Conservation (phyloP, 345 rosid species). For the Salix dunnii region DNA sequence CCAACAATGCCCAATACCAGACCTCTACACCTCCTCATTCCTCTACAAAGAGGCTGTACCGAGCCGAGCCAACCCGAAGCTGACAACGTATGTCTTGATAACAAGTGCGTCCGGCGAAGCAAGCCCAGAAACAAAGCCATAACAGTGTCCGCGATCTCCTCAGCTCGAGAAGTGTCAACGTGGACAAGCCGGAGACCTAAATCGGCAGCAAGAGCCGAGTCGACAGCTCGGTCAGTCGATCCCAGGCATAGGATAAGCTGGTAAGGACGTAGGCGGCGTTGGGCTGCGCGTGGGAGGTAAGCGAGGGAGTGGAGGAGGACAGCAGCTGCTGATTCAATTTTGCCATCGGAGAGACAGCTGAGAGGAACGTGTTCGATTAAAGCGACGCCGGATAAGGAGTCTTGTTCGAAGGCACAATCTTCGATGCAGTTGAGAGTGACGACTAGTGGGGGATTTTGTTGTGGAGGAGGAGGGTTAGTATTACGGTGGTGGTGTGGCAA, state of each 20-base stretch:
- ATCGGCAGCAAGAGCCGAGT: slow-evolving; percentile 87
- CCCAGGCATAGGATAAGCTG: slow-evolving; percentile 97
- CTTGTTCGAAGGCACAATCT: slow-evolving; percentile 76
- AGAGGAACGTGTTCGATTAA: slow-evolving; percentile 87
- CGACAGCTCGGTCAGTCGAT: slow-evolving; percentile 85
- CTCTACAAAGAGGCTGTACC: slow-evolving; percentile 86
- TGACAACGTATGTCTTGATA: slow-evolving; percentile 78
- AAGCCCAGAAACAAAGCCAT: slow-evolving; percentile 96
- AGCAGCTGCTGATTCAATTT: slow-evolving; percentile 87
- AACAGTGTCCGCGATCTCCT: slow-evolving; percentile 95
- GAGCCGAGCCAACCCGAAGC: slow-evolving; percentile 97
- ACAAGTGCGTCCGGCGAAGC: slow-evolving; percentile 86
- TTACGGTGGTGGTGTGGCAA: slow-evolving; percentile 43
- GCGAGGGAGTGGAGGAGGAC: slow-evolving; percentile 91
- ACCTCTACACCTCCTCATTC: slow-evolving; percentile 97
- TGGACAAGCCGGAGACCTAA: slow-evolving; percentile 89
- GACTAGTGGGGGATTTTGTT: slow-evolving; percentile 43
- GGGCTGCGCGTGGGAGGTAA: slow-evolving; percentile 98
- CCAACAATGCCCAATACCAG: slow-evolving; percentile 91
- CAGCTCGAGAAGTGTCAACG: slow-evolving; percentile 85
- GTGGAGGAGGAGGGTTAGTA: slow-evolving; percentile 27
- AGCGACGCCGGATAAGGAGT: slow-evolving; percentile 77
- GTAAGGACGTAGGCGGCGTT: slow-evolving; percentile 90
- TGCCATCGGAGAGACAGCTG: slow-evolving; percentile 78
- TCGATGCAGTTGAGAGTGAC: slow-evolving; percentile 91